Evolutionary conservation across 768 basidiomycete species (phyloP).

Genomic region (Serpula lacrymans): DNA sequence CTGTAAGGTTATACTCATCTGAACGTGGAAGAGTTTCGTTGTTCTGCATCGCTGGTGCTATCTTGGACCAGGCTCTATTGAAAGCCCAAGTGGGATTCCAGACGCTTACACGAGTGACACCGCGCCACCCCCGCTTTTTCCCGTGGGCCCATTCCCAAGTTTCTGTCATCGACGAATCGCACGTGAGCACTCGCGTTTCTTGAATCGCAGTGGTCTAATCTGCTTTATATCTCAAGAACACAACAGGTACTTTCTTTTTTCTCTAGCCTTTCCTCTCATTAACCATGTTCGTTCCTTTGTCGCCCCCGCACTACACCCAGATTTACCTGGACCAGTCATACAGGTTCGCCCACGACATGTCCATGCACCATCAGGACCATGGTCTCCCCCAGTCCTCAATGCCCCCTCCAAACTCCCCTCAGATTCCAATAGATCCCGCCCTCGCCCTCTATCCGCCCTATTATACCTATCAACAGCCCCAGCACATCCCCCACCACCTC

Average conservation of each 20-base stretch:
- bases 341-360: conserved; percentile 41
- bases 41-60: too few relatives aligned
- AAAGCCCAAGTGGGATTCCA: too few relatives aligned
- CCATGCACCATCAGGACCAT: conserved; percentile 45
- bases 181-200: conserved; percentile 7
- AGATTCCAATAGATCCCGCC: conserved; percentile 68
- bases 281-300: conserved; percentile 15
- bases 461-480: conserved; percentile 51
- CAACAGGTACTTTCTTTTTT: conserved; percentile 11
- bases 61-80: too few relatives aligned
- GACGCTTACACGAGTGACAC: too few relatives aligned
- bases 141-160: conserved; percentile 2
- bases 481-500: conserved; percentile 52
- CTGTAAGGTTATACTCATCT: too few relatives aligned
- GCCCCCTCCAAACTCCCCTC: conserved; percentile 51
- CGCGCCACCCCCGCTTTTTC: conserved; percentile 8
- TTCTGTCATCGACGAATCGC: conserved; percentile 6
- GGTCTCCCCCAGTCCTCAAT: conserved; percentile 30
- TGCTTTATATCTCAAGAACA: conserved; percentile 7
- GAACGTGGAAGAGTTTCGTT: too few relatives aligned
- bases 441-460: conserved; percentile 66
- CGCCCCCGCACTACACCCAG: conserved; percentile 22
- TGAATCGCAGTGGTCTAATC: conserved; percentile 1
- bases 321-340: conserved; percentile 19
- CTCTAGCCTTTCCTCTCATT: conserved; percentile 1